These are phyloP conservation scores for Backusella australiensis DNA, from an alignment of 192 early-diverging fungal species.

Conservation along the genomic window DNA sequence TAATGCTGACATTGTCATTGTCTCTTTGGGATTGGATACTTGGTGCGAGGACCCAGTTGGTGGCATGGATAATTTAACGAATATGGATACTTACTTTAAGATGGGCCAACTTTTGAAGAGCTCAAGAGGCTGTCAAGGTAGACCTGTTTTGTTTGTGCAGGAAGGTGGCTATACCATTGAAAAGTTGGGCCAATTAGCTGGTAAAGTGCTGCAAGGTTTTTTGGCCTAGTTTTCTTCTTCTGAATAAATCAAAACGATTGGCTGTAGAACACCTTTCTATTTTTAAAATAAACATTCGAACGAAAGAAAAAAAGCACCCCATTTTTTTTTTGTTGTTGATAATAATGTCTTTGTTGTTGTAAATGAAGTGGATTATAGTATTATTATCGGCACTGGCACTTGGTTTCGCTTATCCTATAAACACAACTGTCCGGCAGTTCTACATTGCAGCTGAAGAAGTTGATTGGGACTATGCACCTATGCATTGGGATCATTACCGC, in stretches of 20 bases:
- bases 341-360: neutral
- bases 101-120: slow-evolving; percentile 40
- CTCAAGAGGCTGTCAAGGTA: slow-evolving; percentile 15
- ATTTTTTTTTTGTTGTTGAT: neutral
- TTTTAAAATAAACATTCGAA: neutral
- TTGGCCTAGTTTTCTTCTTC: neutral
- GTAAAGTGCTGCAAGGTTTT: slow-evolving; percentile 45
- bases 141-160: slow-evolving; percentile 52
- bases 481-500: slow-evolving; percentile 34
- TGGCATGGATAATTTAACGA: slow-evolving; percentile 38
- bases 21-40: slow-evolving; percentile 69
- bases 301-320: neutral
- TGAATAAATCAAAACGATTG: neutral
- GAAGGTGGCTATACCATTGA: slow-evolving; percentile 56
- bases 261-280: neutral
- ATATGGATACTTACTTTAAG: slow-evolving; percentile 31
- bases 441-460: slow-evolving; percentile 44
- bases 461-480: slow-evolving; percentile 44
- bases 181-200: slow-evolving; percentile 44
- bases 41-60: slow-evolving; percentile 53
- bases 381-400: neutral
- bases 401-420: neutral
- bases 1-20: slow-evolving; percentile 54
- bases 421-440: slow-evolving; percentile 28
- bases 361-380: slow-evolving; percentile 5